Base-by-base conservation (phyloP, 2,329 filamentous ascomycete genomes). In the Chaetomium sp. region DNA sequence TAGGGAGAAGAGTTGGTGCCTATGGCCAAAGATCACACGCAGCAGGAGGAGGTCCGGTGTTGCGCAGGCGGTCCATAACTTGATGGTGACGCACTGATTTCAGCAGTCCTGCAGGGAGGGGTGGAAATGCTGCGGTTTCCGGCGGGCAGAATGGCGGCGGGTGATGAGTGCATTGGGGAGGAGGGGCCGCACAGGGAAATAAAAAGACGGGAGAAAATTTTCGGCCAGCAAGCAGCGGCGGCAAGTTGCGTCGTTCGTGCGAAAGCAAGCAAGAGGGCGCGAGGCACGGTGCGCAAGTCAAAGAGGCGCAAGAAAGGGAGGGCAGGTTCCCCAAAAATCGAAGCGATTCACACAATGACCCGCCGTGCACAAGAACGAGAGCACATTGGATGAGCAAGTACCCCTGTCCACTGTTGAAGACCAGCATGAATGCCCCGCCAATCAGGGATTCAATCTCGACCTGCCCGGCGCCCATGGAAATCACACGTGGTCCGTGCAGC, bases 21-120 rank as follows among this genome's bases (percentile, higher is more conserved):
- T 65, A 68, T 46, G 60, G 61, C 55, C 60, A 62, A 55, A 56
- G 63, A 62, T 70, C 68, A 69, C 62, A 65, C 63, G 58, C 62
- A 65, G 57, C 63, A 61, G 55, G 61, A 54, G 58, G 55, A 57
- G 55, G 60, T 54, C 55, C 57, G 61, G 49, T 55, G 54, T 57
- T 59, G 56, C 61, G 66, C 64, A 58, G 60, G 55, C 61, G 63
- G 65, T 70, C 68, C 68, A 70, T 70, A 68, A 68, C 67, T 68
- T 60, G 61, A 55, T 53, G 47, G 57, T 55, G 41, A 41, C 40
- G 49, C 44, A 52, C 54, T 60, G 48, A 54, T 47, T 60, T 56
- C 19, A 48, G 57, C 57, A 56, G 50, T 49, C 49, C 45, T 53
- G 53, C 52, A 59, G 55, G 42, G 62, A 61, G 59, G 61, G 60